Percentiles rank a stretch among this genome's conserved stretches.
phyloP scores from a whole-genome alignment of 2,329 filamentous ascomycete genomes.

The Microsporum canis region DNA sequence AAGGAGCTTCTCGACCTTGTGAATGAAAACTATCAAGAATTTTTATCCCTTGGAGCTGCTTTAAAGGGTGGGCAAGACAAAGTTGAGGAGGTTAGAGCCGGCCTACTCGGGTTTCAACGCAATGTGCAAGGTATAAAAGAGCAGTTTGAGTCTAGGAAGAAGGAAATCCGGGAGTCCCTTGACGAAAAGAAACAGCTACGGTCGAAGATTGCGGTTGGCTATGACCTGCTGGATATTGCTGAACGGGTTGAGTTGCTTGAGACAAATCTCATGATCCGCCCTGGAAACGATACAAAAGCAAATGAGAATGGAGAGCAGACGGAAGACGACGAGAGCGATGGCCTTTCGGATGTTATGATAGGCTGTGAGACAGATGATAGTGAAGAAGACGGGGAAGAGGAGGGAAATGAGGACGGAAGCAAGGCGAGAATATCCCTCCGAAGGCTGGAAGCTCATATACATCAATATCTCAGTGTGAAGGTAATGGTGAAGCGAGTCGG shows the following conservation, averaged over 20 bases:
- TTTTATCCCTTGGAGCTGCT: conserved; percentile 69
- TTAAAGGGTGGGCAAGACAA: conserved; percentile 80
- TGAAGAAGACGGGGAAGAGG: conserved; percentile 24
- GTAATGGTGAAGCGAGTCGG: conserved; percentile 42
- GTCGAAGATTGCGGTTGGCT: conserved; percentile 51
- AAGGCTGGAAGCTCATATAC: conserved; percentile 45
- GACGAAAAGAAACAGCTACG: conserved; percentile 56
- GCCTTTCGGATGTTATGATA: conserved; percentile 15
- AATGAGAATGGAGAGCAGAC: conserved; percentile 22
- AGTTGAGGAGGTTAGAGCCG: conserved; percentile 80
- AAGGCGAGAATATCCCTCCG: conserved; percentile 27
- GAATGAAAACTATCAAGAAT: conserved; percentile 88
- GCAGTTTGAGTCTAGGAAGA: conserved; percentile 51
- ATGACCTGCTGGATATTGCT: conserved; percentile 36
- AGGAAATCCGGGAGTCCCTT: conserved; percentile 52
- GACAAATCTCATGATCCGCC: conserved; percentile 54
- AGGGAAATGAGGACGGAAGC: conserved; percentile 22
- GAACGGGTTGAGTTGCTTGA: conserved; percentile 48
- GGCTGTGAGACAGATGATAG: conserved; percentile 26
- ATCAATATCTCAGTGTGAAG: conserved; percentile 48
- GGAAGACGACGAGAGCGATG: conserved; percentile 23
- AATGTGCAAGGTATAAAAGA: conserved; percentile 65
- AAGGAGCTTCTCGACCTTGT: conserved; percentile 87
- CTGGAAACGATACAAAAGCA: conserved; percentile 15
- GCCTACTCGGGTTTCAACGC: conserved; percentile 70